Percentiles rank a stretch among this genome's conserved stretches.
Evolutionary conservation across 257 asterid species (phyloP).

Genomic region (Solanum medicagineum): DNA sequence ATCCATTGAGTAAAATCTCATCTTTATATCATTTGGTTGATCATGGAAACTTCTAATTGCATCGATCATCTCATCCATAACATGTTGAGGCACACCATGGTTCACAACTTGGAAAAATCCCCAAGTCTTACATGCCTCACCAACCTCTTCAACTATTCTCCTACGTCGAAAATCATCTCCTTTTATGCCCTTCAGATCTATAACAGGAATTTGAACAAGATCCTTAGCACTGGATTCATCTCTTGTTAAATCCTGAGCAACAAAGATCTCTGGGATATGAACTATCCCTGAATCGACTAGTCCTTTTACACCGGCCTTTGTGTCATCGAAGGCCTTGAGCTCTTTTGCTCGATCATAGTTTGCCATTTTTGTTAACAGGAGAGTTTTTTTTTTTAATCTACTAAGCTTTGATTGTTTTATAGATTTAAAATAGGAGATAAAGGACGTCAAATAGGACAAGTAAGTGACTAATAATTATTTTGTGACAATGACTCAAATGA

Average conservation of each 20-base stretch:
- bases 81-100: neutral
- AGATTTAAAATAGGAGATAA: neutral
- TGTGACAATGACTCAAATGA: neutral
- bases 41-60: neutral
- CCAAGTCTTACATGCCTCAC: conserved; percentile 2
- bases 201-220: neutral
- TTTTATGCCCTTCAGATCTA: neutral
- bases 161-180: neutral
- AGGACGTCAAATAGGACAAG: neutral
- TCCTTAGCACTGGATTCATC: too few relatives aligned
- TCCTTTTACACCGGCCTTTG: conserved; percentile 4
- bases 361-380: neutral
- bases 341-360: neutral
- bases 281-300: neutral
- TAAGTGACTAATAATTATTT: neutral
- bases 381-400: neutral
- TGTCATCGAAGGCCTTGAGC: neutral
- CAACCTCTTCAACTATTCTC: neutral
- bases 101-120: conserved; percentile 12
- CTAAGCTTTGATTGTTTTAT: neutral
- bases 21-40: neutral
- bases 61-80: conserved; percentile 4
- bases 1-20: neutral
- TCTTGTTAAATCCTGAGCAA: neutral
- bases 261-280: neutral